Conservation (phyloP, 768 basidiomycete species). For the Rhodotorula paludigena region DNA sequence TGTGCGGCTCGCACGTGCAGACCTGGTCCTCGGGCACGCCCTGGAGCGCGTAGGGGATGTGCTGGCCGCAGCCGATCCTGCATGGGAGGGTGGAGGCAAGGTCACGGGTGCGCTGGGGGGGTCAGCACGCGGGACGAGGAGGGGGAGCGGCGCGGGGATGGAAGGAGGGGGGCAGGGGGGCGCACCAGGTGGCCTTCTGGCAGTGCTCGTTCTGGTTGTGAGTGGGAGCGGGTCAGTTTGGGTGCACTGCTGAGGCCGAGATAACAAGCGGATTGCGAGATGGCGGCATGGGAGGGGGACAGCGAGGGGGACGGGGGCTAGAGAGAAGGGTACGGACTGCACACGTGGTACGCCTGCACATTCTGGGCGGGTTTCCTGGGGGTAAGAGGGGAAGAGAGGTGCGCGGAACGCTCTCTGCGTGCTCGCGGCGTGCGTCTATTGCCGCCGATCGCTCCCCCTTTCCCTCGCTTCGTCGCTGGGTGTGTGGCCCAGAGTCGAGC, state of each 20-base stretch:
- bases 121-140: background rate
- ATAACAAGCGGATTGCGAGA: background rate
- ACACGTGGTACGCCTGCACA: too few species aligned
- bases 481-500: too few species aligned
- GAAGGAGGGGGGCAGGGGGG: background rate
- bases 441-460: too few species aligned
- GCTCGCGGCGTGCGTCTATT: too few species aligned
- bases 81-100: background rate
- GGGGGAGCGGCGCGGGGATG: background rate
- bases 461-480: too few species aligned
- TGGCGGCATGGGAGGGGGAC: too few species aligned
- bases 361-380: too few species aligned
- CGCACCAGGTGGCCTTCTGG: conserved; percentile 13
- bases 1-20: conserved; percentile 20
- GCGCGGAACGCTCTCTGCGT: too few species aligned
- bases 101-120: background rate
- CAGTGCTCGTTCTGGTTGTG: background rate
- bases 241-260: background rate
- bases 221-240: background rate
- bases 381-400: too few species aligned
- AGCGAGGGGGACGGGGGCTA: too few species aligned
- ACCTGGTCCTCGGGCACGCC: conserved; percentile 6
- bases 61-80: conserved; percentile 30
- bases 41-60: conserved; percentile 21
- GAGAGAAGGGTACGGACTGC: too few species aligned